Conservation (phyloP, 192 early-diverging fungal genomes). For the Coemansia reversa region DNA sequence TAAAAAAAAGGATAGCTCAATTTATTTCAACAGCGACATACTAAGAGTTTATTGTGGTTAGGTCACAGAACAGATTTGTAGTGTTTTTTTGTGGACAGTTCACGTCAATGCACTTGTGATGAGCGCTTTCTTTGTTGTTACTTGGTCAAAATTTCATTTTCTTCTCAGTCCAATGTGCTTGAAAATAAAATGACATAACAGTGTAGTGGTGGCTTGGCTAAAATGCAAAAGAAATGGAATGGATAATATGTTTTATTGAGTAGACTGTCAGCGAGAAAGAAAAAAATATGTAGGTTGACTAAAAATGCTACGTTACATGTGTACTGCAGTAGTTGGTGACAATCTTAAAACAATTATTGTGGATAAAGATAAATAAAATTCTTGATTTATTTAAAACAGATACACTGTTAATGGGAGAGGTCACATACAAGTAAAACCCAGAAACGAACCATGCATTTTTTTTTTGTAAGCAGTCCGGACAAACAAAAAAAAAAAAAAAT, state of each 20-base stretch:
- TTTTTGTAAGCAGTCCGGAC: background rate
- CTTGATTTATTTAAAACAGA: too few relatives aligned
- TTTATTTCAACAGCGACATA: background rate
- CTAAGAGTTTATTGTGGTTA: background rate
- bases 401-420: background rate
- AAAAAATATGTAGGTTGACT: background rate
- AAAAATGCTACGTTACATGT: background rate
- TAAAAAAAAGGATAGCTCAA: background rate
- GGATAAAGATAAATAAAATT: too few relatives aligned
- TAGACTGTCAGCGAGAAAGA: background rate
- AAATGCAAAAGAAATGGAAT: background rate
- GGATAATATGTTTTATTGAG: background rate
- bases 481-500: slow-evolving; percentile 1
- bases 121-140: background rate
- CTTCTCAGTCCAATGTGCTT: background rate
- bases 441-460: background rate
- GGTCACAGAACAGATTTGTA: background rate
- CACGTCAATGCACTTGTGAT: background rate
- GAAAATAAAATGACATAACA: background rate
- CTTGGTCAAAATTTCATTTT: background rate
- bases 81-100: background rate
- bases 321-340: background rate
- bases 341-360: background rate
- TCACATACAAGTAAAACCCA: background rate
- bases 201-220: background rate